Percentiles rank a stretch among this genome's conserved stretches.
Evolutionary conservation across 768 basidiomycete genomes (phyloP).

Genomic region (Calvatia gigantea): DNA sequence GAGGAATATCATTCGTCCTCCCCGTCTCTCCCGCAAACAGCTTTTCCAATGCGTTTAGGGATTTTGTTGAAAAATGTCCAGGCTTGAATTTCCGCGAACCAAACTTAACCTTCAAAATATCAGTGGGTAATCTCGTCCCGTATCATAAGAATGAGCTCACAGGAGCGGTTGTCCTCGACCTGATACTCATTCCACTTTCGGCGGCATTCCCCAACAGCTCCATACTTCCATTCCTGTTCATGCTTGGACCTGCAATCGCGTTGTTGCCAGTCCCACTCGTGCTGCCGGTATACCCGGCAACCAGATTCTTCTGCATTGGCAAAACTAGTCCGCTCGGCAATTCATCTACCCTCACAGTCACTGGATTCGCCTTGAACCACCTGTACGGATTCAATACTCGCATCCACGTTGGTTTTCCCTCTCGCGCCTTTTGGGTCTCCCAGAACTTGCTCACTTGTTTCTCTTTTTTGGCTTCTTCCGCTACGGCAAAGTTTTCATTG

Average conservation of each 20-base stretch:
- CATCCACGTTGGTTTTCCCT: conserved; percentile 60
- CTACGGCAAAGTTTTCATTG: conserved; percentile 92
- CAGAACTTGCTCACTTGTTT: conserved; percentile 75
- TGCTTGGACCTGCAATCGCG: background rate
- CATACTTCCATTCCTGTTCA: background rate
- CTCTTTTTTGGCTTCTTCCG: conserved; percentile 84
- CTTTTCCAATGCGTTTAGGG: conserved; percentile 57
- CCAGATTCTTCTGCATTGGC: conserved; percentile 75
- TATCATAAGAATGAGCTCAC: background rate
- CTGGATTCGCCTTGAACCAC: conserved; percentile 73
- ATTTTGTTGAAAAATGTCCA: conserved; percentile 52
- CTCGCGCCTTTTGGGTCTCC: conserved; percentile 51
- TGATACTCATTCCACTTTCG: background rate
- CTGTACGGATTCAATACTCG: conserved; percentile 82
- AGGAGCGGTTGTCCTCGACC: background rate
- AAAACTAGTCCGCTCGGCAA: conserved; percentile 71
- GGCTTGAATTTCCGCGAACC: conserved; percentile 29
- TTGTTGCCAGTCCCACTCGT: background rate
- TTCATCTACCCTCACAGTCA: conserved; percentile 65
- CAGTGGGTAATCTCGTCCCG: background rate
- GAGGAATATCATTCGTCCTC: conserved; percentile 49
- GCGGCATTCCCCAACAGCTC: background rate
- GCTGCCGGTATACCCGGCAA: conserved; percentile 22
- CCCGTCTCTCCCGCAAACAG: conserved; percentile 59
- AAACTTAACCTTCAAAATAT: conserved; percentile 19